Base-by-base conservation (phyloP, 345 rosid genomes). In the Camelina hispida region DNA sequence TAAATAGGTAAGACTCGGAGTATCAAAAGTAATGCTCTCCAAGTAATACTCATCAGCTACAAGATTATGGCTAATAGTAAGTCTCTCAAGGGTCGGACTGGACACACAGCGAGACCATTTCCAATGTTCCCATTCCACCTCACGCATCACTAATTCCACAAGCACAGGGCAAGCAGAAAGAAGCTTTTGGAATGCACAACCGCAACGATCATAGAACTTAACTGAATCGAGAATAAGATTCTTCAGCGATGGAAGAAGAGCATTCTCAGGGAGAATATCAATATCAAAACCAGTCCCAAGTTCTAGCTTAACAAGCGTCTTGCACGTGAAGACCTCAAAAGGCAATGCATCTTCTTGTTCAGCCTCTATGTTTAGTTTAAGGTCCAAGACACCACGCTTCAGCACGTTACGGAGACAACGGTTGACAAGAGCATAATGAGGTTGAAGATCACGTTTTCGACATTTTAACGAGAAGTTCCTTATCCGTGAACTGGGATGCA, bases 81-180 rank as follows among this genome's bases (percentile, higher is more conserved):
- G 62, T 32, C 22, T 57, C 34, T 57, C 3, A 17, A 61, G 66
- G 7, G n/a, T 10, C 2, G 7, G 46, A 35, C 47, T 18, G 0
- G 28, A 60, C 0, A 60, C 4, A 0, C 0, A 14, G 0, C 64
- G 47, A 9, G 47, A 60, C 47, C 64, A 60, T 9, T 11, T 6
- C 64, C 46, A 60, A 37, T 8, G 5, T 18, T 60, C 47, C 64
- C 64, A 60, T 1, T 10, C 10, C 10, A 60, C 5, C 3, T 37
- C 40, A 5, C 18, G 40, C 64, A 35, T 37, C 9, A 4, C 1
- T 10, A 60, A 25, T 18, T 60, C 64, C 11, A 16, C 17, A 18
- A 60, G n/a, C 9, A 60, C 47, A 35, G n/a, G 47, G n/a, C 46
- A 60, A 37, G 64, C 46, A 9, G 9, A 37, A 60, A 60, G 28